Conservation (phyloP, 1,139 yeast species). For the Tardiomyces digboiensis region DNA sequence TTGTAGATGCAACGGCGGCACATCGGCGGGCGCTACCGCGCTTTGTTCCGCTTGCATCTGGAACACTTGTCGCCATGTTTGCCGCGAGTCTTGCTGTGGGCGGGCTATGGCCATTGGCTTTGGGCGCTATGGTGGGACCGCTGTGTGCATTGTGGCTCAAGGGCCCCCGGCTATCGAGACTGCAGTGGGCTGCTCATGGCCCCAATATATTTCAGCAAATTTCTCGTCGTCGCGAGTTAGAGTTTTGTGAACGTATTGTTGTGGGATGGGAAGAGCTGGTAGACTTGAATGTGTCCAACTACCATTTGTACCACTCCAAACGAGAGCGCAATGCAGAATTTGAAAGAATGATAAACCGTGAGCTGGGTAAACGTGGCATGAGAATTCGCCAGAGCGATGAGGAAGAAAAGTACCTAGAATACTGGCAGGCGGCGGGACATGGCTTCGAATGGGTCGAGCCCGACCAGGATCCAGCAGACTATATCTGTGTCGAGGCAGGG, state of each 20-base stretch:
- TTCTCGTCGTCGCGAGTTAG: conserved; percentile 7
- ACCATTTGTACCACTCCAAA: conserved; percentile 7
- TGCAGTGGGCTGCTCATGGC: conserved; percentile 5
- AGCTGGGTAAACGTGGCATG: conserved; percentile 18
- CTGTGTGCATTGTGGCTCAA: neutral
- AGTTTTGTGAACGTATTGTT: conserved; percentile 11
- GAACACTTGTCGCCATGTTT: neutral
- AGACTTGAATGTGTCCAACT: conserved; percentile 12
- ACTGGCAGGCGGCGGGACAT: conserved; percentile 70
- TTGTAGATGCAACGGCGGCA: neutral
- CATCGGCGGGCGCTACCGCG: neutral
- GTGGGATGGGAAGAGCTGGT: conserved; percentile 12
- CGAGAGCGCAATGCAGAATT: neutral
- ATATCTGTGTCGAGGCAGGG: neutral
- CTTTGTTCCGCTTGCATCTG: neutral
- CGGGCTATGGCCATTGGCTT: neutral
- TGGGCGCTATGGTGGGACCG: neutral
- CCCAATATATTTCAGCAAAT: conserved; percentile 4
- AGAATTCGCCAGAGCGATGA: conserved; percentile 34
- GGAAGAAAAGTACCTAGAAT: conserved; percentile 55
- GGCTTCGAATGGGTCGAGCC: conserved; percentile 78
- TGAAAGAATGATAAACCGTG: neutral
- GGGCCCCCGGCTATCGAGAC: neutral
- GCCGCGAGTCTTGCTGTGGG: neutral
- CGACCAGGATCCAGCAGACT: conserved; percentile 58